A percentile compares a stretch with the other conserved stretches of the same genome.
Evolutionary conservation across 345 rosid genomes (phyloP).

Genomic region (Citrus mangshanensis): DNA sequence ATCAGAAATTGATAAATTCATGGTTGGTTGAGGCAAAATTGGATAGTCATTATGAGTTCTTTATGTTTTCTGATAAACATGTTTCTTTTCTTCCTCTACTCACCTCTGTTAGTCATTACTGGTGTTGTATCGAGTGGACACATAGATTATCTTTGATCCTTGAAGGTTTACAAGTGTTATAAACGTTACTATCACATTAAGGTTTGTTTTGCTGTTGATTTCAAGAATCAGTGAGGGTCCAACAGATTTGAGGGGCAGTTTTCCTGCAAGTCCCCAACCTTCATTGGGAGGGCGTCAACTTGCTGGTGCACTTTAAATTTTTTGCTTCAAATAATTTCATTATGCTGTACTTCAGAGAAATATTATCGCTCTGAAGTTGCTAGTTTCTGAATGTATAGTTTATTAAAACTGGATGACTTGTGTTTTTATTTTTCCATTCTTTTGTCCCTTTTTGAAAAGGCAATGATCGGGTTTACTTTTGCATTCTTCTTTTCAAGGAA

Average conservation of each 20-base stretch:
- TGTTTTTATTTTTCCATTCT: background rate
- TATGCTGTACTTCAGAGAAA: background rate
- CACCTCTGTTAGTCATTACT: background rate
- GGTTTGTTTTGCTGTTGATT: background rate
- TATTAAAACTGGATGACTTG: background rate
- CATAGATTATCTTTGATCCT: background rate
- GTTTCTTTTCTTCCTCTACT: background rate
- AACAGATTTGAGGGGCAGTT: background rate
- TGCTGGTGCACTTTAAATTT: background rate
- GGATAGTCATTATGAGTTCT: background rate
- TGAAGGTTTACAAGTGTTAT: background rate
- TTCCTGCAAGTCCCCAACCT: background rate
- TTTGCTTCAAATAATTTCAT: background rate
- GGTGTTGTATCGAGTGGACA: background rate
- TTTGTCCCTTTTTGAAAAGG: background rate
- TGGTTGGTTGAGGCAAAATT: background rate
- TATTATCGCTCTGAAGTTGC: background rate
- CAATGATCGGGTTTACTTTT: background rate
- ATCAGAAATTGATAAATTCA: background rate
- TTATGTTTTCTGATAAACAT: background rate
- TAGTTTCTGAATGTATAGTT: background rate
- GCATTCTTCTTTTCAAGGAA: background rate
- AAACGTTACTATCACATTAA: background rate
- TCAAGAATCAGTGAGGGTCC: background rate
- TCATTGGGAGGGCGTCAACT: background rate